Evolutionary conservation across 805 yeast species (phyloP).

Genomic region (Danielia oregonensis): DNA sequence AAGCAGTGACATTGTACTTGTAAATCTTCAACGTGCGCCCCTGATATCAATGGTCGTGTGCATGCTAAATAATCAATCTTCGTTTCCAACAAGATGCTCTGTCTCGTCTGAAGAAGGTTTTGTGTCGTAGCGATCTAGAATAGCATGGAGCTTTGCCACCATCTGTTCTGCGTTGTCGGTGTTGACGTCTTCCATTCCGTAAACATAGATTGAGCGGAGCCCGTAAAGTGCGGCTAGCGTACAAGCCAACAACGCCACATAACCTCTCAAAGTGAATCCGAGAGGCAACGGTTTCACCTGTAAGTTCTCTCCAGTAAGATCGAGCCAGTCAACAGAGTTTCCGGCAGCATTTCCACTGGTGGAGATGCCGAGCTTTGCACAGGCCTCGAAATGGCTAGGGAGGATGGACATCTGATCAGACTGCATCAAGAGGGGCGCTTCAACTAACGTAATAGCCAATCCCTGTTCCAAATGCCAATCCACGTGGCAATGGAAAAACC

Average conservation of each 20-base stretch:
- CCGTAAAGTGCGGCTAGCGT: slow-evolving; percentile 58
- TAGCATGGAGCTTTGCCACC: slow-evolving; percentile 27
- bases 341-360: slow-evolving; percentile 70
- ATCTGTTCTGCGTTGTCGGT: slow-evolving; percentile 47
- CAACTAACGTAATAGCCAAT: slow-evolving; percentile 65
- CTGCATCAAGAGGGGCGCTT: slow-evolving; percentile 59
- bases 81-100: too few relatives aligned
- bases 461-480: slow-evolving; percentile 87
- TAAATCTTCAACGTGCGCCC: too few relatives aligned
- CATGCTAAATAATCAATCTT: too few relatives aligned
- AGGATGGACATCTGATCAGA: slow-evolving; percentile 29
- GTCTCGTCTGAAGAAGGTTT: too few relatives aligned
- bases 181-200: slow-evolving; percentile 62
- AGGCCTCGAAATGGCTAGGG: slow-evolving; percentile 46
- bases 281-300: slow-evolving; percentile 63
- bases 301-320: slow-evolving; percentile 55
- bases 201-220: slow-evolving; percentile 52
- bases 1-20: slow-evolving; percentile 18
- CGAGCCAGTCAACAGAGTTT: slow-evolving; percentile 42
- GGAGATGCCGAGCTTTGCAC: slow-evolving; percentile 45
- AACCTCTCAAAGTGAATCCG: slow-evolving; percentile 72
- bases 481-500: slow-evolving; percentile 92
- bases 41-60: too few relatives aligned
- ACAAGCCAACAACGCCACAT: slow-evolving; percentile 56
- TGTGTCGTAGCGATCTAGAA: slow-evolving; percentile 27